These are phyloP conservation scores for Nigrospora oryzae DNA, from an alignment of 2,329 filamentous ascomycete genomes.

Conservation along the genomic window DNA sequence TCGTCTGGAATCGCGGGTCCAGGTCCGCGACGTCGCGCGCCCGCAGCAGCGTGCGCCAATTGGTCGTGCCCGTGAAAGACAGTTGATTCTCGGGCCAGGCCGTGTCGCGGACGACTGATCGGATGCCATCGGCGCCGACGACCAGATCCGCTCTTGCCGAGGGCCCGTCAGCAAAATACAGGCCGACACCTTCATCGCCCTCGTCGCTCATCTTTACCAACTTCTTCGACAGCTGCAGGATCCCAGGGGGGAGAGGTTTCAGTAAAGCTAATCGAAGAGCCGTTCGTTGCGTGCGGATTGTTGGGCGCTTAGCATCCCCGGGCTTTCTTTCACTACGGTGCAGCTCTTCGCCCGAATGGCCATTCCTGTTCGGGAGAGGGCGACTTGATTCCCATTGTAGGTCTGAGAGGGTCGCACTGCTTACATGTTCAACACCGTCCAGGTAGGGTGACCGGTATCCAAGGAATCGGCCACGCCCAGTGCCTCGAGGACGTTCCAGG, in stretches of 20 bases:
- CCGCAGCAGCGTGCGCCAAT: conserved; percentile 35
- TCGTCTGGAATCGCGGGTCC: conserved; percentile 13
- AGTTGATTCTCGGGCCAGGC: conserved; percentile 16
- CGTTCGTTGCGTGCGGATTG: conserved; percentile 18
- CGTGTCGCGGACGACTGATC: conserved; percentile 28
- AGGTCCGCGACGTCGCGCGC: conserved; percentile 22
- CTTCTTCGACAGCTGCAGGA: conserved; percentile 35
- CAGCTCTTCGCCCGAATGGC: conserved; percentile 16
- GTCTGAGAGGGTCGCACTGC: conserved; percentile 5
- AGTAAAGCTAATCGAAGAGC: conserved; percentile 40
- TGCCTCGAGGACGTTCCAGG: conserved; percentile 36
- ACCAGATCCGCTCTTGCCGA: conserved; percentile 33
- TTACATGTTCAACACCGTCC: conserved; percentile 15
- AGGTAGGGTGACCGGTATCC: conserved; percentile 15
- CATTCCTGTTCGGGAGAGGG: conserved; percentile 10
- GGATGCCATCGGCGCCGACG: conserved; percentile 44
- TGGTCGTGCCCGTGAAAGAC: conserved; percentile 31
- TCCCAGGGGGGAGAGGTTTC: conserved; percentile 30
- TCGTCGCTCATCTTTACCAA: conserved; percentile 29
- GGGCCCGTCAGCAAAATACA: conserved; percentile 36
- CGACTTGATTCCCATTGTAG: neutral
- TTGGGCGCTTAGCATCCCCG: conserved; percentile 3
- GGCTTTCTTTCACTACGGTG: conserved; percentile 11
- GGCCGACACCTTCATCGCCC: conserved; percentile 22
- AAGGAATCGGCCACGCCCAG: conserved; percentile 29